Base-by-base conservation (phyloP, 306 rosid genomes). In the Vigna hirtella region DNA sequence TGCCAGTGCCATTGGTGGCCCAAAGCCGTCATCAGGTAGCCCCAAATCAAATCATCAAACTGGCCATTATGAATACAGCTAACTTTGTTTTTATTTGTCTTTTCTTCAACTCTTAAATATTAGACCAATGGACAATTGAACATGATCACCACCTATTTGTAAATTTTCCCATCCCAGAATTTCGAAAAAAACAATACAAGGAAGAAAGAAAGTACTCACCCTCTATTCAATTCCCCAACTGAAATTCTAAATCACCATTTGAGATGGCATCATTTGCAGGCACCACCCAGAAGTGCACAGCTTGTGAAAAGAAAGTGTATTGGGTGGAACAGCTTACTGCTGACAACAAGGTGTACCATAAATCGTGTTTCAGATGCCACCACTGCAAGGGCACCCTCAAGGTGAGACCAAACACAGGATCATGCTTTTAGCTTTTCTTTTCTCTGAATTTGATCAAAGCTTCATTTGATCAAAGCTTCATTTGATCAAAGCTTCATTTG, bases 381-480 rank as follows among this genome's bases (percentile, higher is more conserved):
- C 99, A 95, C 79, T 95, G 99, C 89, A 95, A 93, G 84, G 91
- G 97, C 55, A 93, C 98, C 81, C 98, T 95, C 84, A 93, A 91
- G 99, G 99, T 77, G 1, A 61, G 64, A 63, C 17, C 47, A 42
- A 24, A 26, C 58, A 10, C 17, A 34, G 6, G 2, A 12, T 13
- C 76, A n/a, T 47, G 50, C 62, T 73, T 77, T 79, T 65, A 28
- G 8, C 15, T 65, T 42, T 73, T 36, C 72, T 48, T 57, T 75
- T 57, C 45, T 71, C 66, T 10, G 48, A 9, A 43, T 10, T 45
- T 64, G 55, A 70, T 79, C 51, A 70, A 22, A 15, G 66, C 15
- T 71, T 48, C 53, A 10, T 76, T 50, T 36, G 7, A 38, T n/a
- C n/a, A n/a, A n/a, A n/a, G n/a, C n/a, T n/a, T n/a, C n/a, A 43